Evolutionary conservation across 768 basidiomycete genomes (phyloP), one percentile per base, ranked within the genome.

Genomic region (Chiua virens): DNA sequence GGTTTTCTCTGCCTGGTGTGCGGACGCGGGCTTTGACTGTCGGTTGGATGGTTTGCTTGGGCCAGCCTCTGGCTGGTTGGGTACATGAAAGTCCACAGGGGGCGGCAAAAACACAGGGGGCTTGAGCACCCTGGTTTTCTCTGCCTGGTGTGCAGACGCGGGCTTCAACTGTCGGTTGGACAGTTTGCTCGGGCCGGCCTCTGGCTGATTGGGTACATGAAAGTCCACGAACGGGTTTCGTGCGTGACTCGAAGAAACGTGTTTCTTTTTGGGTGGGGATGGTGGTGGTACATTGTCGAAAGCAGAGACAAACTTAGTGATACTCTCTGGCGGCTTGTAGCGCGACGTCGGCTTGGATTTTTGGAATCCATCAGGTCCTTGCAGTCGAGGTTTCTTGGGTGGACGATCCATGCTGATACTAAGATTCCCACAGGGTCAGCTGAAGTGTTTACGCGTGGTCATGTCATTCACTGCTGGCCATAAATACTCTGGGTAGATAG

Each of bases 301-400:
- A 17, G 68, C 45, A 3, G 68, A 68, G 22, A 67, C 53, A 17
- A 70, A 68, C 28, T 54, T 64, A 56, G 64, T 53, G 58, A 66
- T 45, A 21, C 49, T 50, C 42, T 50, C 49, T 18, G 42, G 14
- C 28, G 30, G 30, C 5, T 64, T 68, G 50, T 65, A 68, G 34
- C 45, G 59, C 47, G 56, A 49, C 9, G 50, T 45, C 1, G 56
- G 62, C 30, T 30, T 30, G 30, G 30, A 27, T 42, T 56, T 70
- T 21, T 57, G 58, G 30, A 68, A 68, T 22, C 67, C 67, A 11
- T 70, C 67, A 0, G 65, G 68, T 6, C 65, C 67, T 39, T 46
- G 49, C 10, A 38, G 21, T 38, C 49, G 42, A 23, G 36, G 27
- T 44, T 44, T 50, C 42, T 50, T 50, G 27, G 18, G 1, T 28